Evolutionary conservation across 306 rosid species (phyloP).

Genomic region (Castanea sativa): DNA sequence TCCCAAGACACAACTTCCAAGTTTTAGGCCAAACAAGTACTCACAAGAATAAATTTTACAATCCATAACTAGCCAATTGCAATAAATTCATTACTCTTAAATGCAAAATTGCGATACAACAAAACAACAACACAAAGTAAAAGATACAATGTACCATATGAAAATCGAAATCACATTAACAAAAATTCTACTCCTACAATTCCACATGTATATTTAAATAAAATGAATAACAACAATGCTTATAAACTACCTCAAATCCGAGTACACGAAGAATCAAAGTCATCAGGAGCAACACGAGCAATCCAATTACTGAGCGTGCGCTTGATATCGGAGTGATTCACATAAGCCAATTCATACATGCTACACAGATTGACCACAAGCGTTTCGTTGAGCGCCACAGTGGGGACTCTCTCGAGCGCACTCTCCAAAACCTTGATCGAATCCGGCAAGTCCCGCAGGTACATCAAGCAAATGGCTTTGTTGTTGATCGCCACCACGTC

Average conservation of each 20-base stretch:
- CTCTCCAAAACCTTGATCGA: constrained; percentile 85
- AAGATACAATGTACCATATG: not conserved
- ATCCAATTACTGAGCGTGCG: constrained; percentile 92
- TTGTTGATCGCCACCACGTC: constrained; percentile 78
- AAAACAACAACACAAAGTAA: not conserved
- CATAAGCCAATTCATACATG: constrained; percentile 95
- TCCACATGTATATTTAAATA: not conserved
- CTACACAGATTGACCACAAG: constrained; percentile 87
- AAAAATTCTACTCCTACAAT: not conserved
- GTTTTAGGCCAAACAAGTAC: not conserved
- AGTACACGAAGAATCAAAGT: constrained; percentile 76
- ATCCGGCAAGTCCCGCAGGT: constrained; percentile 84
- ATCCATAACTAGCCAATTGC: not conserved
- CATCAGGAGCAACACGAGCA: constrained; percentile 94
- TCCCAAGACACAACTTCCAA: not conserved
- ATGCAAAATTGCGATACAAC: not conserved
- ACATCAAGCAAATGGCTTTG: constrained; percentile 93
- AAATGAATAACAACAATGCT: not conserved
- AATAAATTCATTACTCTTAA: not conserved
- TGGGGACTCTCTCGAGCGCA: constrained; percentile 88
- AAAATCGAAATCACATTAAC: not conserved
- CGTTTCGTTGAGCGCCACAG: constrained; percentile 80
- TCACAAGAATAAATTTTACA: not conserved
- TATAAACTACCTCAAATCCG: constrained; percentile 29
- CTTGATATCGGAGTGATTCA: constrained; percentile 87